Evolutionary conservation across 2,329 filamentous ascomycete genomes (phyloP), one percentile per base, ranked within the genome.

Genomic region (Aureobasidium sp.): DNA sequence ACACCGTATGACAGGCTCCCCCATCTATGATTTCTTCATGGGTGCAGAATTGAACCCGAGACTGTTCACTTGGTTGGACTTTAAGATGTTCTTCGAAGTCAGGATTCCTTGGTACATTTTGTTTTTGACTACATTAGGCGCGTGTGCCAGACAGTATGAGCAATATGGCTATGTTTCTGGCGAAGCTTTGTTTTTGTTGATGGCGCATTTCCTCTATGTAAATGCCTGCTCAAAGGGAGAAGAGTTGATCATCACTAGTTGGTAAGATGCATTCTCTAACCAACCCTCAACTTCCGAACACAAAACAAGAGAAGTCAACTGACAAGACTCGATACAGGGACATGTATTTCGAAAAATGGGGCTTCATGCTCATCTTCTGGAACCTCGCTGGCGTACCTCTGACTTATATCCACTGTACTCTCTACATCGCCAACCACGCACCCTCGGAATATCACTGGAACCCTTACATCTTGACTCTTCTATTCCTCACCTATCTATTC

Each of bases 71-170:
- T 89, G 93, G 67, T 79, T 95, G 59, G 92, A 95, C 78, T 92
- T 94, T 81, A 95, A 95, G 81, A 95, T 95, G 92, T 96, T 96
- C 80, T 94, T 92, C 72, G 93, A 96, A 77, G 93, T 97, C 66
- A 90, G 93, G 71, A 87, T 97, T 70, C 93, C 93, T 48, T 97
- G 93, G 93, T 96, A 90, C 78, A 93, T 95, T 69, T 85, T 97
- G 33, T 89, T 95, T 71, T 87, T 93, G 65, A 82, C 95, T 29
- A 90, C 89, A 67, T 84, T 90, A 66, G 93, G 90, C 51, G 87
- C 92, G 16, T 92, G 92, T 53, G 88, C 91, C 43, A 89, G 91
- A 69, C 93, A 97, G 78, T 93, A 93, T 71, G 93, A 96, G 77
- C 80, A 85, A 47, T 93, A 94, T 71, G 93, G 93, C 94, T 97